These are phyloP conservation scores for Rhododendron ovatum DNA, from an alignment of 148 eudicot species.

Conservation along the genomic window DNA sequence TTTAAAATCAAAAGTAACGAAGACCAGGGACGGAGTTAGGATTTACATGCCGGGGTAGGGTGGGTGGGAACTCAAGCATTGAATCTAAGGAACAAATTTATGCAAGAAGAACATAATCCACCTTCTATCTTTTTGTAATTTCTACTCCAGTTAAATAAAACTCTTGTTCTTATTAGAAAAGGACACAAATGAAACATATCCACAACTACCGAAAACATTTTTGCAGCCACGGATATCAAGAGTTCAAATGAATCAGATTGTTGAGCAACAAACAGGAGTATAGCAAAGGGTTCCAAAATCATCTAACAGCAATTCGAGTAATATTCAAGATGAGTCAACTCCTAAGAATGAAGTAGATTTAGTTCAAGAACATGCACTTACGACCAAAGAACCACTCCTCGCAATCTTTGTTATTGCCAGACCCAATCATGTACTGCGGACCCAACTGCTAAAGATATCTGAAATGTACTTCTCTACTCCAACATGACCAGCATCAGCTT, in stretches of 20 bases:
- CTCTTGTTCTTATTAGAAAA: not conserved
- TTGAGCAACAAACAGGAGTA: not conserved
- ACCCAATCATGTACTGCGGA: constrained; percentile 90
- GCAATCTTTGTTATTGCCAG: constrained; percentile 96
- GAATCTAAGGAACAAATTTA: too few species aligned
- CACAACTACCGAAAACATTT: not conserved
- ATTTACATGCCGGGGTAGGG: too few species aligned
- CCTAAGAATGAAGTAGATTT: not conserved
- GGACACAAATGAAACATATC: not conserved
- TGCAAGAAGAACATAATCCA: too few species aligned
- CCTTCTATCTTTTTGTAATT: too few species aligned
- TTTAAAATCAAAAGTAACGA: too few species aligned
- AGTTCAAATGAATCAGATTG: not conserved
- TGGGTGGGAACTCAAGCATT: too few species aligned
- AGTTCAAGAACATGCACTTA: constrained; percentile 27
- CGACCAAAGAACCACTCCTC: constrained; percentile 98
- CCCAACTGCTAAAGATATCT: constrained; percentile 58
- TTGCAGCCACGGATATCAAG: not conserved
- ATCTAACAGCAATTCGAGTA: not conserved
- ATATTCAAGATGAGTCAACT: not conserved
- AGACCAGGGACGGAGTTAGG: too few species aligned
- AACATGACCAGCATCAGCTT: constrained; percentile 80
- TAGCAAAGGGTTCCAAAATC: not conserved
- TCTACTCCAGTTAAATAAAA: not conserved
- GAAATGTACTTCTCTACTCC: constrained; percentile 73